A percentile compares a stretch with the other conserved stretches of the same genome.
Evolutionary conservation across 805 yeast species (phyloP).

Genomic region (Metschnikowia dekortorum): DNA sequence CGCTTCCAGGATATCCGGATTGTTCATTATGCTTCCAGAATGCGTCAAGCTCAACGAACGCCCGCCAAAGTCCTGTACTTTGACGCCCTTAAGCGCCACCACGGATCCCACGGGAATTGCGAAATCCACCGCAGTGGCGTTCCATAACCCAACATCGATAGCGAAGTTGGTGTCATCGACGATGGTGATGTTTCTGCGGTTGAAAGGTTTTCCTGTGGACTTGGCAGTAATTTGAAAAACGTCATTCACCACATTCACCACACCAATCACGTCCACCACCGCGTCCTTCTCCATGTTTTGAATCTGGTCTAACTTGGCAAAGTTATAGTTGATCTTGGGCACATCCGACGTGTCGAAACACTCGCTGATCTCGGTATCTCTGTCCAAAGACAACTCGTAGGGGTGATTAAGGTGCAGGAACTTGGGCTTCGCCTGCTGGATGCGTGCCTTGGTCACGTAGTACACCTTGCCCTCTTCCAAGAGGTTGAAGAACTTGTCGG

Average conservation of each 20-base stretch:
- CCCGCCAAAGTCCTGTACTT: constrained; percentile 85
- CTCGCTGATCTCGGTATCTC: constrained; percentile 71
- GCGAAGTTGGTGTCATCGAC: constrained; percentile 83
- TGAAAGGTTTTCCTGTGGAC: constrained; percentile 84
- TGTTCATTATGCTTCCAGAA: constrained; percentile 67
- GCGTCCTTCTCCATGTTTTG: constrained; percentile 66
- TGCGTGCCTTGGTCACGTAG: constrained; percentile 74
- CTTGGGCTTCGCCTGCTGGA: constrained; percentile 79
- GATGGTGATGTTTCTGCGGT: constrained; percentile 81
- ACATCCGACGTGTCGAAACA: constrained; percentile 58
- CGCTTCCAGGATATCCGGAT: constrained; percentile 89
- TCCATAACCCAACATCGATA: constrained; percentile 85
- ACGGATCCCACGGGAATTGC: constrained; percentile 70
- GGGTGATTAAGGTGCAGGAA: constrained; percentile 82
- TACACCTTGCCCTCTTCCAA: constrained; percentile 88
- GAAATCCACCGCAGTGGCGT: constrained; percentile 78
- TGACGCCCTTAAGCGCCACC: constrained; percentile 88
- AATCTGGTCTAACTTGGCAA: constrained; percentile 63
- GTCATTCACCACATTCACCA: constrained; percentile 71
- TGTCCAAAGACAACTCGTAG: constrained; percentile 78
- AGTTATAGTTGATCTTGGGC: constrained; percentile 75
- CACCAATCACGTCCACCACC: constrained; percentile 82
- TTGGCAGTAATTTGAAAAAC: constrained; percentile 77
- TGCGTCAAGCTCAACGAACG: constrained; percentile 77
- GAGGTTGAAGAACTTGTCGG: constrained; percentile 69